Evolutionary conservation across 306 rosid genomes (phyloP), one percentile per base, ranked within the genome.

Genomic region (Castanopsis chinensis): DNA sequence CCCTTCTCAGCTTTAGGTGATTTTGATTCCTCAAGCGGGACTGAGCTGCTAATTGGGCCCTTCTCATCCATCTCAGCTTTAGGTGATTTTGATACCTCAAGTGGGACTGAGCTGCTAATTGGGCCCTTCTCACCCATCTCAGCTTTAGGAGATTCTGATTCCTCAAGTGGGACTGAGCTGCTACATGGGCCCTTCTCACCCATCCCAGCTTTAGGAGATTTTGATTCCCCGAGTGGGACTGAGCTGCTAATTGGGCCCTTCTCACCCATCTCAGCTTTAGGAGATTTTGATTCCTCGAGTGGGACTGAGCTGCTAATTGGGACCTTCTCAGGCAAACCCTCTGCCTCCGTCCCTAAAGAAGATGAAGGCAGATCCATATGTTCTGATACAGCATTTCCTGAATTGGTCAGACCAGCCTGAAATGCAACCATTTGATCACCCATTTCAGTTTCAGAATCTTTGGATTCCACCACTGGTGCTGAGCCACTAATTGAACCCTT

Each of bases 251-350:
- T 32, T 72, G 72, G 78, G 25, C 69, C 65, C 25, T 37, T 72
- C 81, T 76, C 71, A 4, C 37, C 37, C 37, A 33, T 33, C 37
- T 33, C 37, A 33, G 1, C 37, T 33, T 33, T 77, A 41, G 82
- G 56, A 20, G 27, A 56, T 14, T 49, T n/a, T 41, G 55, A 49
- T 59, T 79, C 86, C 73, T 52, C 52, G 23, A 27, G 69, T 27
- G 13, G 60, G 28, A 5, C 58, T 55, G 33, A 35, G 79, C 78
- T 63, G 76, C 76, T 65, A 41, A 58, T 45, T 67, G 72, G 79
- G 25, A 69, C 67, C 27, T 41, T 72, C 81, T 76, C 72, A 4
- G 79, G 61, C 15, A 67, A 33, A 81, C 60, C 76, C 72, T 56
- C 74, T 18, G 10, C 51, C 52, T 67, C 72, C n/a, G 2, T 67